Evolutionary conservation across 2,329 filamentous ascomycete species (phyloP).

Genomic region (Cadophora malorum): DNA sequence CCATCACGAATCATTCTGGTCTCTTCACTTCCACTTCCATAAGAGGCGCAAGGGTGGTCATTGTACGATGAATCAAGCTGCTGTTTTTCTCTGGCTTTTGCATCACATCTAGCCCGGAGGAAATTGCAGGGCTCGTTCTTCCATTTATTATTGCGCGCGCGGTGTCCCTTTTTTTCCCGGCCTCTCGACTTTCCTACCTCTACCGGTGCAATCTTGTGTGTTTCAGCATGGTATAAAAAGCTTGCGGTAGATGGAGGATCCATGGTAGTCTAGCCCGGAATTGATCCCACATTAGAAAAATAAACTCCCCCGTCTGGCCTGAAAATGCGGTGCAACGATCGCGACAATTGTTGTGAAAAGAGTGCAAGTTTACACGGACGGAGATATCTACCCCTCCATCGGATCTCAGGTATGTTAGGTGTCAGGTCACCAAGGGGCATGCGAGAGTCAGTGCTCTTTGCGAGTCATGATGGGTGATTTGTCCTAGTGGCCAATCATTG

Average conservation of each 20-base stretch:
- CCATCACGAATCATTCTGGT: slow-evolving; percentile 43
- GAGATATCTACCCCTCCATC: neutral
- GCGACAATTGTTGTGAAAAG: neutral
- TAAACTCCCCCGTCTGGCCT: slow-evolving; percentile 16
- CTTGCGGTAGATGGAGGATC: slow-evolving; percentile 46
- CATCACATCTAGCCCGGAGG: slow-evolving; percentile 40
- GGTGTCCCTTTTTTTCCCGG: slow-evolving; percentile 34
- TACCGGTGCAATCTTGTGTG: slow-evolving; percentile 44
- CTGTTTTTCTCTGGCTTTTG: slow-evolving; percentile 41
- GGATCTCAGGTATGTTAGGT: neutral
- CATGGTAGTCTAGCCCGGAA: slow-evolving; percentile 47
- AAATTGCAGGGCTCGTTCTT: slow-evolving; percentile 33
- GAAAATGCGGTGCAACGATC: neutral
- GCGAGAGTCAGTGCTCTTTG: slow-evolving; percentile 4
- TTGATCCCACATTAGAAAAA: slow-evolving; percentile 47
- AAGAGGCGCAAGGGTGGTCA: slow-evolving; percentile 47
- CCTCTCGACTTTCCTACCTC: slow-evolving; percentile 42
- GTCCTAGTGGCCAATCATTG: neutral
- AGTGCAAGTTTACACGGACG: neutral
- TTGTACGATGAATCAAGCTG: slow-evolving; percentile 46
- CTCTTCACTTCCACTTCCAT: slow-evolving; percentile 45
- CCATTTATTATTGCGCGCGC: slow-evolving; percentile 38
- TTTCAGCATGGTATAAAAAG: slow-evolving; percentile 47
- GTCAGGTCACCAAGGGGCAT: slow-evolving; percentile 6
- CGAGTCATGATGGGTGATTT: slow-evolving; percentile 7